These are phyloP conservation scores for Amphirosellinia nigrospora DNA, from an alignment of 495 filamentous ascomycete species.

Conservation along the genomic window DNA sequence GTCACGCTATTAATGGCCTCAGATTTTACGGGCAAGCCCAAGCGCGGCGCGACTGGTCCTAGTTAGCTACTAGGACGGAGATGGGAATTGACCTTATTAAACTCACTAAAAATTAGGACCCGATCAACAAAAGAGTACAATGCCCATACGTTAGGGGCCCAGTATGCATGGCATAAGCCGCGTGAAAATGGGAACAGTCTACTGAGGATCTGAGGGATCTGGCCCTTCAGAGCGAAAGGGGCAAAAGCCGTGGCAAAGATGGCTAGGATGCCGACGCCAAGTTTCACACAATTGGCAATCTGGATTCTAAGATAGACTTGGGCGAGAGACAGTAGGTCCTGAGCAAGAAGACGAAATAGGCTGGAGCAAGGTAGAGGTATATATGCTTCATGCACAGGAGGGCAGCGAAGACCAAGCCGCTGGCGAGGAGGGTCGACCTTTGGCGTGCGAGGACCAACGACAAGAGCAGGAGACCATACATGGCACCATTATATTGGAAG, in stretches of 20 bases:
- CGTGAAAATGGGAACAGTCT: constrained; percentile 93
- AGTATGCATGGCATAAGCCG: constrained; percentile 95
- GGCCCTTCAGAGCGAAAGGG: constrained; percentile 82
- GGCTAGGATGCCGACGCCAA: constrained; percentile 71
- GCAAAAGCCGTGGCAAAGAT: constrained; percentile 89
- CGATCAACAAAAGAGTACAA: constrained; percentile 93
- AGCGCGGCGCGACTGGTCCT: constrained; percentile 71
- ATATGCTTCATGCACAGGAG: constrained; percentile 97
- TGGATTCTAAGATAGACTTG: constrained; percentile 73
- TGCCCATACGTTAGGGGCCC: constrained; percentile 97
- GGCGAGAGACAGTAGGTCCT: constrained; percentile 86
- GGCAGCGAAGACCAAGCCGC: constrained; percentile 81
- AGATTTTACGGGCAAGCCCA: constrained; percentile 73
- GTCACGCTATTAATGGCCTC: constrained; percentile 87
- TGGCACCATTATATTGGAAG: constrained; percentile 98
- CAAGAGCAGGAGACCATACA: constrained; percentile 87
- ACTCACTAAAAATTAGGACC: constrained; percentile 76
- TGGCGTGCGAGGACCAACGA: constrained; percentile 84
- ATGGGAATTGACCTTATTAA: constrained; percentile 11
- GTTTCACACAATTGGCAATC: constrained; percentile 79
- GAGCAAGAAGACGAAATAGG: constrained; percentile 89
- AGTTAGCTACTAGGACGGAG: constrained; percentile 35
- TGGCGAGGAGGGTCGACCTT: constrained; percentile 74
- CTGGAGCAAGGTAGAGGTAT: constrained; percentile 94
- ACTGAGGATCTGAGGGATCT: constrained; percentile 84